These are phyloP conservation scores for Mycena kentingensis DNA, from an alignment of 768 basidiomycete genomes.

Conservation along the genomic window DNA sequence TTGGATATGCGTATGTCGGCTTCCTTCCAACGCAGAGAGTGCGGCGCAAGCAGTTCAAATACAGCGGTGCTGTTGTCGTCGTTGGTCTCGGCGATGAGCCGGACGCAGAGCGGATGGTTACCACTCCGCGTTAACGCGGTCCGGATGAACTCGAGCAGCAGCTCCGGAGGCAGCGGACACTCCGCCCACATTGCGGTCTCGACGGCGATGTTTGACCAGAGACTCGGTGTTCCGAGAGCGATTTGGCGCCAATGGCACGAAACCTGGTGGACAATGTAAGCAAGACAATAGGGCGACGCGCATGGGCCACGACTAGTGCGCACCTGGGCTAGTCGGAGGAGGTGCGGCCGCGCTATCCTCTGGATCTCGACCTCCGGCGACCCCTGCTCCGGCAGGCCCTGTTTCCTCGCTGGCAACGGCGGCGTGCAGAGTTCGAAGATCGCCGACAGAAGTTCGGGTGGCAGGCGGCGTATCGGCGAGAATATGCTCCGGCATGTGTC, in stretches of 20 bases:
- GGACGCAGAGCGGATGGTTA: neutral
- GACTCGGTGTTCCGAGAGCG: neutral
- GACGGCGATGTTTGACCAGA: neutral
- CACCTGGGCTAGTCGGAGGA: neutral
- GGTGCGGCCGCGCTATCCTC: neutral
- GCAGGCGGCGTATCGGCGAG: conserved; percentile 4
- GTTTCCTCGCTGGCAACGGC: neutral
- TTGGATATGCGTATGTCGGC: neutral
- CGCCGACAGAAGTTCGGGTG: neutral
- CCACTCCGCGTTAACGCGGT: neutral
- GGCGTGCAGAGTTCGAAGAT: conserved; percentile 3
- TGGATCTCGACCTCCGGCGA: neutral
- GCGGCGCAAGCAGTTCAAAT: neutral
- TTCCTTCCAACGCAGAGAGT: neutral
- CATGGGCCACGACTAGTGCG: no score
- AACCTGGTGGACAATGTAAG: neutral
- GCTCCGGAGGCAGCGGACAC: neutral
- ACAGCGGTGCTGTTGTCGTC: neutral
- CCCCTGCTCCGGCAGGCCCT: neutral
- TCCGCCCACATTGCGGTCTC: neutral
- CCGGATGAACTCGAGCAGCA: neutral
- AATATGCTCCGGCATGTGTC: neutral
- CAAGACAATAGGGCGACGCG: no score
- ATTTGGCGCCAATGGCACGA: neutral
- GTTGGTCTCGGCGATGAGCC: neutral